Evolutionary conservation across 805 yeast genomes (phyloP).

Genomic region (Myxozyma neotropica): DNA sequence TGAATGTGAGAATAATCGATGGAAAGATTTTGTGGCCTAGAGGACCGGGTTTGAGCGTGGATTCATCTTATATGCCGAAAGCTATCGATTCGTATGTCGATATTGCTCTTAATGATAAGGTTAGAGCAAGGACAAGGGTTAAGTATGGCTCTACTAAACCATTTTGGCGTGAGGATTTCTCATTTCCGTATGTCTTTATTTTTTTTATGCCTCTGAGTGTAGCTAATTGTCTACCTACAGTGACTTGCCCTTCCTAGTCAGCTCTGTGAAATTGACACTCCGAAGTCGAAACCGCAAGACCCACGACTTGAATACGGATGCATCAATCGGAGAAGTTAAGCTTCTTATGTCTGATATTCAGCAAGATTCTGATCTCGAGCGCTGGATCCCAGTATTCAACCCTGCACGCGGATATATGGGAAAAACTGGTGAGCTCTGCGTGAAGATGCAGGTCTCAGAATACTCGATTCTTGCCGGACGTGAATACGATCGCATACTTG

Average conservation of each 20-base stretch:
- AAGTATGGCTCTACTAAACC: slow-evolving; percentile 56
- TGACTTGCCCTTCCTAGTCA: slow-evolving; percentile 47
- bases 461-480: slow-evolving; percentile 52
- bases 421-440: slow-evolving; percentile 37
- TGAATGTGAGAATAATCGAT: slow-evolving; percentile 25
- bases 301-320: slow-evolving; percentile 16
- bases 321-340: slow-evolving; percentile 28
- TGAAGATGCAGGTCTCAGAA: slow-evolving; percentile 37
- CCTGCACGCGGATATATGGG: slow-evolving; percentile 22
- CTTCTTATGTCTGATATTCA: slow-evolving; percentile 21
- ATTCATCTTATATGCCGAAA: slow-evolving; percentile 13
- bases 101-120: slow-evolving; percentile 67
- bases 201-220: no score
- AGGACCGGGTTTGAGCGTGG: slow-evolving; percentile 18
- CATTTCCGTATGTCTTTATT: slow-evolving; percentile 49
- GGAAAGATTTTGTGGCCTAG: slow-evolving; percentile 26
- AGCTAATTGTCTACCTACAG: no score
- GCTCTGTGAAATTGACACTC: slow-evolving; percentile 27
- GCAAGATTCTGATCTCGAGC: slow-evolving; percentile 35
- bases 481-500: slow-evolving; percentile 64
- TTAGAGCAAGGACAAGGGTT: slow-evolving; percentile 80
- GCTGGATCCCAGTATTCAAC: slow-evolving; percentile 37
- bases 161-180: slow-evolving; percentile 82
- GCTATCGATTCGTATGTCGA: slow-evolving; percentile 58
- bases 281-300: slow-evolving; percentile 24